Evolutionary conservation across 345 rosid species (phyloP).

Genomic region (Eucalyptus dawsonii): DNA sequence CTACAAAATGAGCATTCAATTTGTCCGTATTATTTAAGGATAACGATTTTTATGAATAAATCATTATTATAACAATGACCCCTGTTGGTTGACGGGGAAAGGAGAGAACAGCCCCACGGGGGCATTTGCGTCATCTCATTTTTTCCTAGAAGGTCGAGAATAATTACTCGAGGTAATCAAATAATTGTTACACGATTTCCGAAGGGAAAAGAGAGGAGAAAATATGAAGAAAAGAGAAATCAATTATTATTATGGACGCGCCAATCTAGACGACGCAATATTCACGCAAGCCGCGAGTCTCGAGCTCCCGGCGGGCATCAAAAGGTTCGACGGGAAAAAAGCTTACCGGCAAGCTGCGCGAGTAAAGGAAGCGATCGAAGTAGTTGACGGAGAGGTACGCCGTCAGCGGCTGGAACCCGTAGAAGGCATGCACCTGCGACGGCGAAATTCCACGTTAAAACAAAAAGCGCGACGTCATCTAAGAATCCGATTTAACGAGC

Average conservation of each 20-base stretch:
- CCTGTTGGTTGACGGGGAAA: neutral
- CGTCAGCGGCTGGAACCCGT: constrained; percentile 78
- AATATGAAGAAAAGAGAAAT: neutral
- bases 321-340: neutral
- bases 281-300: neutral
- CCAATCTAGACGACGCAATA: neutral
- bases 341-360: constrained; percentile 69
- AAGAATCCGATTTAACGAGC: neutral
- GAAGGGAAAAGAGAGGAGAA: neutral
- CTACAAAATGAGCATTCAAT: neutral
- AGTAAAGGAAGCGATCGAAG: constrained; percentile 76
- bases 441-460: neutral
- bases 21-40: neutral
- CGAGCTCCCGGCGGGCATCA: neutral
- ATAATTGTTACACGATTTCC: neutral
- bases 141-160: constrained; percentile 23
- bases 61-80: neutral
- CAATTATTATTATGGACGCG: neutral
- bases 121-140: neutral
- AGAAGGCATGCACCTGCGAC: constrained; percentile 55
- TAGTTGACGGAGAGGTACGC: constrained; percentile 96
- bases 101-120: neutral
- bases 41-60: neutral
- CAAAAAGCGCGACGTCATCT: constrained; percentile 3
- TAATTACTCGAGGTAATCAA: constrained; percentile 4